phyloP scores from a whole-genome alignment of 306 rosid genomes.

The Macrotyloma uniflorum region DNA sequence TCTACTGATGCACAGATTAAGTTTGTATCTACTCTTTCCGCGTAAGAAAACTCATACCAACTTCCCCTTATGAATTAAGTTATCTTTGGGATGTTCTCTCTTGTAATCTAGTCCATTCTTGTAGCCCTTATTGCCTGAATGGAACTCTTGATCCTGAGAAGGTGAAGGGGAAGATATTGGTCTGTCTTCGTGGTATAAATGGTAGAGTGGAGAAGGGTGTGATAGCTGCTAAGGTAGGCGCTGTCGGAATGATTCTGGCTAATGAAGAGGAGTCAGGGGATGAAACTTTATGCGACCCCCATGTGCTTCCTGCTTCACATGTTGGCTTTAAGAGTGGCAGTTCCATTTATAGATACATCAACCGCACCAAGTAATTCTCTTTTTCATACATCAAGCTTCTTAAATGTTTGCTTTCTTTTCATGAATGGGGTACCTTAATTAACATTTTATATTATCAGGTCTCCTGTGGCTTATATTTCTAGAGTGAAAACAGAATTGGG shows the following conservation, averaged over 20 bases:
- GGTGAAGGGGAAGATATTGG: constrained; percentile 67
- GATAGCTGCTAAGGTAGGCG: constrained; percentile 50
- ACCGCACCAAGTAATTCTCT: constrained; percentile 47
- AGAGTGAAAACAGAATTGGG: constrained; percentile 44
- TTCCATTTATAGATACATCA: constrained; percentile 49
- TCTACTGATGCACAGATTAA: constrained; percentile 40
- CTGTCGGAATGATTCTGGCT: constrained; percentile 69
- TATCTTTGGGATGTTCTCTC: background rate
- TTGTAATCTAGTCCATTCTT: background rate
- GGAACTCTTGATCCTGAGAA: constrained; percentile 56
- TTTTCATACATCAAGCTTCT: background rate
- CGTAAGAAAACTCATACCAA: constrained; percentile 48
- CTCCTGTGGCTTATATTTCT: constrained; percentile 56
- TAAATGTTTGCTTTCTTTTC: background rate
- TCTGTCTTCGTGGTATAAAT: constrained; percentile 49
- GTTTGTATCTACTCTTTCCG: too few relatives aligned
- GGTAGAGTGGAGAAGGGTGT: constrained; percentile 44
- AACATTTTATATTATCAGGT: constrained; percentile 37
- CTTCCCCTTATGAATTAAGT: background rate
- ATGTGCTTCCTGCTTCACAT: constrained; percentile 58
- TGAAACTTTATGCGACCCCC: constrained; percentile 54
- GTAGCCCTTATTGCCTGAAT: constrained; percentile 44
- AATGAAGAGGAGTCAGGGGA: background rate
- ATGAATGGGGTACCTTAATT: too few relatives aligned
- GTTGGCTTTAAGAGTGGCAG: constrained; percentile 46